Conservation (phyloP, 768 basidiomycete species). For the Collybia mongolica region DNA sequence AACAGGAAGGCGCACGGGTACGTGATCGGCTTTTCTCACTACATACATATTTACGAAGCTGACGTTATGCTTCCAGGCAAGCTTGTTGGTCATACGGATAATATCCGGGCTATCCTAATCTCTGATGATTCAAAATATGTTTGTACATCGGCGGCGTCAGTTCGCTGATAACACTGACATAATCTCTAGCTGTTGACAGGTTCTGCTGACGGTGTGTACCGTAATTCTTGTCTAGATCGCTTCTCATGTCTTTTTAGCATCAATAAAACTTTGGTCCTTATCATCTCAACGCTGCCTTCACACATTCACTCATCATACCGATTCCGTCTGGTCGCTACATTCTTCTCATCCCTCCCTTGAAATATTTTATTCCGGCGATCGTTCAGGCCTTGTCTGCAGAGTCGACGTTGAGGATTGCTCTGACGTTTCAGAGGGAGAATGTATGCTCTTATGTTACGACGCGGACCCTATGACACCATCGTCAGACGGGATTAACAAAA, state of each 20-base stretch:
- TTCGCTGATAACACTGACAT: conserved; percentile 8
- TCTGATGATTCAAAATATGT: conserved; percentile 92
- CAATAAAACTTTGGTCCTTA: conserved; percentile 94
- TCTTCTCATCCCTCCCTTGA: conserved; percentile 85
- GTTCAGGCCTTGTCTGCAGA: conserved; percentile 84
- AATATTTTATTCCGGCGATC: conserved; percentile 93
- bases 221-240: conserved; percentile 18
- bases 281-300: conserved; percentile 87
- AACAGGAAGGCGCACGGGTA: conserved; percentile 67
- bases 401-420: conserved; percentile 85
- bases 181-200: conserved; percentile 69
- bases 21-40: neutral
- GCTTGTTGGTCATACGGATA: conserved; percentile 96
- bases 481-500: conserved; percentile 69
- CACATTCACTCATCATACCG: conserved; percentile 94
- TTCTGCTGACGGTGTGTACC: conserved; percentile 63
- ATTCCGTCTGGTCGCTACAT: conserved; percentile 91
- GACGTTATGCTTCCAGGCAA: conserved; percentile 46
- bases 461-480: conserved; percentile 34
- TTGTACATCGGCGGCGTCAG: conserved; percentile 26
- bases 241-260: conserved; percentile 39
- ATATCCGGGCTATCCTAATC: conserved; percentile 86
- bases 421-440: conserved; percentile 88
- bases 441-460: conserved; percentile 80
- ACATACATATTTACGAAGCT: neutral